These are phyloP conservation scores for Phytophthora pisi DNA, from an alignment of 352 stramenopile genomes.

Conservation along the genomic window DNA sequence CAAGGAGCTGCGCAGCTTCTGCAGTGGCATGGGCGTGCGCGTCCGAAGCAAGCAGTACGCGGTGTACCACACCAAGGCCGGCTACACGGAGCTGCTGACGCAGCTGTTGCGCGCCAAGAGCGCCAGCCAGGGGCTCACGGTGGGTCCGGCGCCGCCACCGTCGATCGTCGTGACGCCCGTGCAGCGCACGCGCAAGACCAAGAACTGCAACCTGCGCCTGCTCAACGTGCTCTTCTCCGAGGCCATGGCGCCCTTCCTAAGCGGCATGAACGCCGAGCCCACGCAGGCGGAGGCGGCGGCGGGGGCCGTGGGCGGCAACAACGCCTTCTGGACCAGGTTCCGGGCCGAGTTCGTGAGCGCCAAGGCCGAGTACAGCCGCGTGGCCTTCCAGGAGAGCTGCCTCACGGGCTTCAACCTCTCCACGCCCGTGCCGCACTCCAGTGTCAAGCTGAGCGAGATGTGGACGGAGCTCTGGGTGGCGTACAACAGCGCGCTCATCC, in stretches of 20 bases:
- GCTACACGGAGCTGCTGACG: conserved; percentile 25
- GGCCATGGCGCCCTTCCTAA: conserved; percentile 14
- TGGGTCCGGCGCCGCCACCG: background rate
- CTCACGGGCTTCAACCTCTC: conserved; percentile 21
- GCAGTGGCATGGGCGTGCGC: conserved; percentile 20
- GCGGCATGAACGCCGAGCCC: conserved; percentile 20
- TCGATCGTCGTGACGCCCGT: conserved; percentile 7
- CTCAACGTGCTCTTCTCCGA: conserved; percentile 29
- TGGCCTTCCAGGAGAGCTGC: conserved; percentile 14
- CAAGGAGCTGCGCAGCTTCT: conserved; percentile 28
- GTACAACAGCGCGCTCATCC: conserved; percentile 17
- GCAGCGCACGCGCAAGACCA: conserved; percentile 24
- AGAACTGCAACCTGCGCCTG: conserved; percentile 33
- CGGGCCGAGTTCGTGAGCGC: conserved; percentile 16
- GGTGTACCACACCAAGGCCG: conserved; percentile 29
- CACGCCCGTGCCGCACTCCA: conserved; percentile 23
- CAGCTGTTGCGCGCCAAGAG: conserved; percentile 21
- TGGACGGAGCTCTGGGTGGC: conserved; percentile 24
- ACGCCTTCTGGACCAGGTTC: conserved; percentile 24
- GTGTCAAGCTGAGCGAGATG: conserved; percentile 27
- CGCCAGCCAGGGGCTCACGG: conserved; percentile 9
- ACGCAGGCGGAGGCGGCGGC: conserved; percentile 6
- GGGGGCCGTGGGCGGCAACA: conserved; percentile 19
- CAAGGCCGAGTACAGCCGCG: conserved; percentile 19
- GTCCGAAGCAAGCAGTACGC: conserved; percentile 32